phyloP scores from a whole-genome alignment of 257 asterid species.

The Solanum bulbocastanum region DNA sequence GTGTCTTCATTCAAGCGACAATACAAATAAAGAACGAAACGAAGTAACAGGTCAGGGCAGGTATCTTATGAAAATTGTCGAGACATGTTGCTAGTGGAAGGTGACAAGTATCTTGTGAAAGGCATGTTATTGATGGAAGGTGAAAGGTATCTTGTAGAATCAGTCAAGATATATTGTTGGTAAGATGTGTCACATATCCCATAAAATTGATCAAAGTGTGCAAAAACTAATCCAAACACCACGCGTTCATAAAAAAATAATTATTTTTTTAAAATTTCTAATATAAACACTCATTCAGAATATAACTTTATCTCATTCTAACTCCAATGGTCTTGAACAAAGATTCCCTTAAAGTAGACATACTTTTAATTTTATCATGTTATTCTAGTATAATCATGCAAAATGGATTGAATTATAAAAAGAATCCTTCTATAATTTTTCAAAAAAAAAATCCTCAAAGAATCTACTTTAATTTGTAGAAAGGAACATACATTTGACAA shows the following conservation, averaged over 20 bases:
- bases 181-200: background rate
- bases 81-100: no score
- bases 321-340: background rate
- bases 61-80: no score
- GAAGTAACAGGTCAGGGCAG: no score
- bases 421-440: background rate
- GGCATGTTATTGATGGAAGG: no score
- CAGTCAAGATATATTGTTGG: no score
- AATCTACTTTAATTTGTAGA: background rate
- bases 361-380: background rate
- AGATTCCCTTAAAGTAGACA: background rate
- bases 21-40: no score
- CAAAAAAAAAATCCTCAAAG: background rate
- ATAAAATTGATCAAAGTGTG: no score
- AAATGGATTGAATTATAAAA: background rate
- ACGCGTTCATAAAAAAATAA: background rate
- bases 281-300: background rate
- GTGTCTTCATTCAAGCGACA: no score
- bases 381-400: background rate
- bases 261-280: accelerated
- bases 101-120: background rate
- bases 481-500: background rate
- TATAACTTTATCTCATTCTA: background rate
- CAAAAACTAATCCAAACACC: background rate
- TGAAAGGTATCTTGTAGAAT: no score